These are phyloP conservation scores for Boletus bicolor DNA, from an alignment of 768 basidiomycete species.

Conservation along the genomic window DNA sequence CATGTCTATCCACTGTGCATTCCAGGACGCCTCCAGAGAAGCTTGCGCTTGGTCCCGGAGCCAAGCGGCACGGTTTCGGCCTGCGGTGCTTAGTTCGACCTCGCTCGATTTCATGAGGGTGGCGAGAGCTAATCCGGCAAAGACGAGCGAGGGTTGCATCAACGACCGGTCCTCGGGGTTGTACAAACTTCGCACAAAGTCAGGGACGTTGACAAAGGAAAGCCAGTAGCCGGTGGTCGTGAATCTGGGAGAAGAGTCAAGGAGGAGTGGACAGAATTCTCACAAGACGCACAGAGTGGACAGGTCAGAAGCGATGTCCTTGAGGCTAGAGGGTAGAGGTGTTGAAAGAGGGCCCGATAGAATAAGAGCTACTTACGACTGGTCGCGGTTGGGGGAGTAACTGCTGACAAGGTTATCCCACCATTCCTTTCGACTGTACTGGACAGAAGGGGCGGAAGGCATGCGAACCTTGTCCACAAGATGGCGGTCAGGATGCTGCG, in stretches of 20 bases:
- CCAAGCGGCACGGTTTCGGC: slow-evolving; percentile 56
- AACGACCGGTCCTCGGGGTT: slow-evolving; percentile 48
- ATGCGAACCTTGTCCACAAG: slow-evolving; percentile 28
- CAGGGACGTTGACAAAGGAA: slow-evolving; percentile 60
- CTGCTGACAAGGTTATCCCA: slow-evolving; percentile 47
- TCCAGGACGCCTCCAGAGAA: slow-evolving; percentile 51
- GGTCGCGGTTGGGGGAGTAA: slow-evolving; percentile 40
- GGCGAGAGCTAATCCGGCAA: slow-evolving; percentile 66
- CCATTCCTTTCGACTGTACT: slow-evolving; percentile 40
- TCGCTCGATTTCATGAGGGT: slow-evolving; percentile 73
- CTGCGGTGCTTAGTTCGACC: slow-evolving; percentile 49
- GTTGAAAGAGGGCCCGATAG: not conserved
- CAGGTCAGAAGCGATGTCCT: slow-evolving; percentile 49
- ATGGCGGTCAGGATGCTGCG: slow-evolving; percentile 29
- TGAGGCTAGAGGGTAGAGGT: slow-evolving; percentile 34
- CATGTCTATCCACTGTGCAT: slow-evolving; percentile 52
- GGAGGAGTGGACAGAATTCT: not conserved
- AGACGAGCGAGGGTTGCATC: slow-evolving; percentile 71
- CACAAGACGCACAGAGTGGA: slow-evolving; percentile 44
- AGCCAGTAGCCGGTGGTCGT: slow-evolving; percentile 62
- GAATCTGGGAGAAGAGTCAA: slow-evolving; percentile 44
- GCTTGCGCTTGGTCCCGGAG: slow-evolving; percentile 55
- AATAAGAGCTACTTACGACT: slow-evolving; percentile 35
- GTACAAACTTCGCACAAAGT: slow-evolving; percentile 51
- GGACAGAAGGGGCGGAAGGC: slow-evolving; percentile 27